These are phyloP conservation scores for Mucuna pruriens DNA, from an alignment of 306 rosid genomes.

Conservation along the genomic window DNA sequence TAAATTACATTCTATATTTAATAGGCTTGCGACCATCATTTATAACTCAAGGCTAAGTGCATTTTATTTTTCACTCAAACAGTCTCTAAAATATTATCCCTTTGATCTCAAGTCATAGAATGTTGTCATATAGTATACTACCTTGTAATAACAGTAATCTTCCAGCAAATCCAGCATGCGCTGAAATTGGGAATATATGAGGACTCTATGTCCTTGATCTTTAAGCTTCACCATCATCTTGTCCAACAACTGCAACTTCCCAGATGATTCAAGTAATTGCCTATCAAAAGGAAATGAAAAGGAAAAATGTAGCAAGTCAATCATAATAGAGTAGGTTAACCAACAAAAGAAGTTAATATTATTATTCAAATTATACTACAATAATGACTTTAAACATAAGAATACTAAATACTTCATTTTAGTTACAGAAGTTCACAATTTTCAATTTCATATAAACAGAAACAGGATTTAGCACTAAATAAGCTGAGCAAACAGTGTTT, in stretches of 20 bases:
- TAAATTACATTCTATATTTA: background rate
- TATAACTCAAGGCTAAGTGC: background rate
- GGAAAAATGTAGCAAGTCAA: background rate
- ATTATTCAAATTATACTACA: background rate
- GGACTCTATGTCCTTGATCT: conserved; percentile 97
- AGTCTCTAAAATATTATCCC: background rate
- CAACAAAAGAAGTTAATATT: background rate
- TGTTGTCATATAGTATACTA: conserved; percentile 36
- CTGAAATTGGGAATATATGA: conserved; percentile 93
- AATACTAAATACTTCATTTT: background rate
- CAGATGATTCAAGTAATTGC: conserved; percentile 86
- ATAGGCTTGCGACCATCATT: background rate
- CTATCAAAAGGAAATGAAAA: conserved; percentile 53
- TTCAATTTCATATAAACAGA: background rate
- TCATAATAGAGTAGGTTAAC: background rate
- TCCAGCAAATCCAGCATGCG: conserved; percentile 94
- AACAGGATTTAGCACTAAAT: conserved; percentile 26
- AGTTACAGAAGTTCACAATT: background rate
- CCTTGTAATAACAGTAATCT: conserved; percentile 89
- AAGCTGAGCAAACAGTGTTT: conserved; percentile 2
- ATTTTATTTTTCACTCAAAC: background rate
- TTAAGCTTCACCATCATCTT: conserved; percentile 95
- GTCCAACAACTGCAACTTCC: conserved; percentile 90
- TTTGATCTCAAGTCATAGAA: background rate
- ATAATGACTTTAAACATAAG: conserved; percentile 4